Conservation (phyloP, 2,329 filamentous ascomycete species). For the Orbilia ellipsospora region DNA sequence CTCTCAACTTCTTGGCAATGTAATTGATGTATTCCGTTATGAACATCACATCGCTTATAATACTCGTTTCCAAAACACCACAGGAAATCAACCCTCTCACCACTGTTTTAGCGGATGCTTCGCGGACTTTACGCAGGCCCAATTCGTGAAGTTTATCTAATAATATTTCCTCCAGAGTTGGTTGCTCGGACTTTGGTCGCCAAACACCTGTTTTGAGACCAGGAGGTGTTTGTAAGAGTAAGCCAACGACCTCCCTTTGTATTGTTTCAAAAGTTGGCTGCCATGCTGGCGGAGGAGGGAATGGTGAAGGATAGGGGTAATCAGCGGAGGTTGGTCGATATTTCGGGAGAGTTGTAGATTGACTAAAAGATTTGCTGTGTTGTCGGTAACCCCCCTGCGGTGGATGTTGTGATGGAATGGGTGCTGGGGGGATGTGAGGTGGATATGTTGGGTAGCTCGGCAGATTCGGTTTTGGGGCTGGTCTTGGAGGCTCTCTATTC, state of each 20-base stretch:
- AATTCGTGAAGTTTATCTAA: background rate
- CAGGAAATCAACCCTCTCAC: background rate
- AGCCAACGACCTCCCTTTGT: background rate
- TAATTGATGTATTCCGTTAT: conserved; percentile 1
- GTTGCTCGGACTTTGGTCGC: background rate
- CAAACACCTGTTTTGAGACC: background rate
- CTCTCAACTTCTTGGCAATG: background rate
- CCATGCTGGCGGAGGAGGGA: background rate
- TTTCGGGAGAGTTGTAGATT: background rate
- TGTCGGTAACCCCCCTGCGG: background rate
- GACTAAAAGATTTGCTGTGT: conserved; percentile 8
- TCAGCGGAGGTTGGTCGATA: conserved; percentile 1
- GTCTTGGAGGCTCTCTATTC: background rate
- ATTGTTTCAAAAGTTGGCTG: background rate
- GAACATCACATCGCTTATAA: background rate
- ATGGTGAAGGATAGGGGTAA: background rate
- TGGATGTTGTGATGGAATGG: background rate
- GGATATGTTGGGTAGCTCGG: background rate
- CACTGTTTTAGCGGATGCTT: background rate
- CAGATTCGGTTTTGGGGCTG: background rate
- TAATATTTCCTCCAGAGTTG: conserved; percentile 2
- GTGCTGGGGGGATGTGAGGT: background rate
- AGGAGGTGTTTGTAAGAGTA: background rate
- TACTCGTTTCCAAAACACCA: background rate
- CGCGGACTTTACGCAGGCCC: background rate